Conservation (phyloP, 129 eudicot species). For the Tagetes erecta region DNA sequence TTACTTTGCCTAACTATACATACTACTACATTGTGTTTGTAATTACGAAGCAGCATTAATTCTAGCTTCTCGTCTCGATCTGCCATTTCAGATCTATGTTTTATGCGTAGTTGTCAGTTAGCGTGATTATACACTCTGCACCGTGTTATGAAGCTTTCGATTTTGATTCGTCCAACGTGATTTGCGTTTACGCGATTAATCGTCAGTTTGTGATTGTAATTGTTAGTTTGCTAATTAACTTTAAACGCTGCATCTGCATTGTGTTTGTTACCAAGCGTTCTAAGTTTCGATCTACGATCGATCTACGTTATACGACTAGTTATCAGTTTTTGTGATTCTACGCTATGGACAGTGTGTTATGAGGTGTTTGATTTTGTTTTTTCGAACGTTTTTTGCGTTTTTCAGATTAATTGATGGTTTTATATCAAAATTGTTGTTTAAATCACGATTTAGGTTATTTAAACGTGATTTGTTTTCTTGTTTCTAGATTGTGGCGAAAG, state of each 20-base stretch:
- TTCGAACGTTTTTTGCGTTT: background rate
- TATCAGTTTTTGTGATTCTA: too few species aligned
- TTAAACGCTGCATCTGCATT: too few species aligned
- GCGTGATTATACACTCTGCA: background rate
- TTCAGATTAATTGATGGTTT: background rate
- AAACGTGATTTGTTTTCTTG: background rate
- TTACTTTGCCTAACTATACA: background rate
- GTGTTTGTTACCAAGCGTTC: too few species aligned
- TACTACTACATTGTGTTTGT: background rate
- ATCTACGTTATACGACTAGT: too few species aligned
- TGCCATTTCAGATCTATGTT: conserved; percentile 26
- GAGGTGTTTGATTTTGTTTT: background rate
- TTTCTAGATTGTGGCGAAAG: conserved; percentile 24
- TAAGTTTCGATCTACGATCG: too few species aligned
- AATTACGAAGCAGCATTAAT: too few species aligned
- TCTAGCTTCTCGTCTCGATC: conserved; percentile 2
- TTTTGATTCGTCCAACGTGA: too few species aligned
- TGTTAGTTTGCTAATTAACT: too few species aligned
- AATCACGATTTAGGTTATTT: background rate
- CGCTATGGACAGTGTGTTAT: too few species aligned
- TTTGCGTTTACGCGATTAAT: too few species aligned
- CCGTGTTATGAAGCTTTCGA: background rate
- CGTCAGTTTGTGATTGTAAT: too few species aligned
- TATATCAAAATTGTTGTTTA: background rate
- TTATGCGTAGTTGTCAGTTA: background rate